Conservation (phyloP, 768 basidiomycete genomes). For the Boletus patriciae region DNA sequence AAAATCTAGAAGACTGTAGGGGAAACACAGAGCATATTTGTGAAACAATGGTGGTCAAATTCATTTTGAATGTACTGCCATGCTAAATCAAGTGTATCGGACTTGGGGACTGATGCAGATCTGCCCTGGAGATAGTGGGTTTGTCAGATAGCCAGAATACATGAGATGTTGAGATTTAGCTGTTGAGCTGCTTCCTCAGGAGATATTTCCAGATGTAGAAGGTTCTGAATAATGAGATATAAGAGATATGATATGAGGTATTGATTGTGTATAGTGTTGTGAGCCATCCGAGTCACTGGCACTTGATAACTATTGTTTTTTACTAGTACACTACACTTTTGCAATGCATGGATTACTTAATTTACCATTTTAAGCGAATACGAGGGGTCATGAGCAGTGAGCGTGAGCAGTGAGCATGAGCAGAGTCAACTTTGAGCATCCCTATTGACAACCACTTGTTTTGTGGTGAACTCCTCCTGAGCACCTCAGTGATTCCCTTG, state of each 20-base stretch:
- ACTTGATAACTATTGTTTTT: too few species aligned
- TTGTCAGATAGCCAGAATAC: background rate
- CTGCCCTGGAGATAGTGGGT: background rate
- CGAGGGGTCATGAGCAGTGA: too few species aligned
- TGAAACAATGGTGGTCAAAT: background rate
- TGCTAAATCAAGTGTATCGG: background rate
- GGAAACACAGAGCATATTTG: background rate
- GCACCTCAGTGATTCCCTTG: too few species aligned
- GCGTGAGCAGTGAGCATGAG: too few species aligned
- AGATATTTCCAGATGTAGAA: background rate
- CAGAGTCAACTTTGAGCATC: too few species aligned
- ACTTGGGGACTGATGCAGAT: background rate
- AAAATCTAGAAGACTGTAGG: background rate
- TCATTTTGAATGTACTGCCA: background rate
- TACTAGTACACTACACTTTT: too few species aligned
- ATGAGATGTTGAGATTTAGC: background rate
- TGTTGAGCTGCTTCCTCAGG: background rate
- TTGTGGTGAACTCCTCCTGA: too few species aligned
- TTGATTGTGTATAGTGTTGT: background rate
- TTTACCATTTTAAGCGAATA: too few species aligned
- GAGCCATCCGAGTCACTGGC: too few species aligned
- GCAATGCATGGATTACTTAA: too few species aligned
- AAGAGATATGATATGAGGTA: background rate
- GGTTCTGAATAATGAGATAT: too few species aligned
- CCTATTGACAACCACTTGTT: too few species aligned